Evolutionary conservation across 164 flowering plant species (phyloP).

Genomic region (Vitis riparia): DNA sequence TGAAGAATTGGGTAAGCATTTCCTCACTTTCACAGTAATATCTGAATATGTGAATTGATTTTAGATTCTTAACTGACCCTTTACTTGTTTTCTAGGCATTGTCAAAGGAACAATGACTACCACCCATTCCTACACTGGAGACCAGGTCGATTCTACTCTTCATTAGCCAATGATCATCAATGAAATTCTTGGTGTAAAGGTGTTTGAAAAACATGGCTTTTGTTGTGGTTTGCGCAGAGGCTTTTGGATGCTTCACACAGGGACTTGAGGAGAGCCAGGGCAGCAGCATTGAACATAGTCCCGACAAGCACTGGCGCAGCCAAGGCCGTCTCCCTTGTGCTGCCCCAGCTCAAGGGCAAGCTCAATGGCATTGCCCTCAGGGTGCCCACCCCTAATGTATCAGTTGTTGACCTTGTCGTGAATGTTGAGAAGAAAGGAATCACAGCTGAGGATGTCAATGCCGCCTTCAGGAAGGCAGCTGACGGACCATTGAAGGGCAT

Average conservation of each 20-base stretch:
- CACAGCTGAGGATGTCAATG: constrained; percentile 89
- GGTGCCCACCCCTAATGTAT: constrained; percentile 94
- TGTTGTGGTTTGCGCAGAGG: constrained; percentile 44
- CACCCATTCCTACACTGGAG: constrained; percentile 97
- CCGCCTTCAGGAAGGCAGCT: constrained; percentile 91
- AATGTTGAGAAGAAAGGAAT: constrained; percentile 89
- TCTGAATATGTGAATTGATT: neutral
- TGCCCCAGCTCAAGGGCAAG: constrained; percentile 96
- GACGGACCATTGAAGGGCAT: constrained; percentile 85
- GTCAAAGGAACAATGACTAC: constrained; percentile 99
- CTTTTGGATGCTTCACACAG: constrained; percentile 96
- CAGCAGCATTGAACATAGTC: constrained; percentile 94
- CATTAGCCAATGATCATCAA: no score
- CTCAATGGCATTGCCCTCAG: constrained; percentile 96
- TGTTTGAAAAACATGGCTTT: neutral
- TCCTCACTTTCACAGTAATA: neutral
- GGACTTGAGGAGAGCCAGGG: constrained; percentile 94
- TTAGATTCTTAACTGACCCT: neutral
- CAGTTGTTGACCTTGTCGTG: constrained; percentile 91
- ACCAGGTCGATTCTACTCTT: constrained; percentile 56
- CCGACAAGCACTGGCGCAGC: constrained; percentile 99
- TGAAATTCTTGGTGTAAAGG: no score
- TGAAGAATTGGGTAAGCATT: constrained; percentile 79
- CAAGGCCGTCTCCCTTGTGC: constrained; percentile 95
- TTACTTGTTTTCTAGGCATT: constrained; percentile 52